Evolutionary conservation across 2,329 filamentous ascomycete genomes (phyloP), one percentile per base, ranked within the genome.

Genomic region (Pyricularia pennisetigena): DNA sequence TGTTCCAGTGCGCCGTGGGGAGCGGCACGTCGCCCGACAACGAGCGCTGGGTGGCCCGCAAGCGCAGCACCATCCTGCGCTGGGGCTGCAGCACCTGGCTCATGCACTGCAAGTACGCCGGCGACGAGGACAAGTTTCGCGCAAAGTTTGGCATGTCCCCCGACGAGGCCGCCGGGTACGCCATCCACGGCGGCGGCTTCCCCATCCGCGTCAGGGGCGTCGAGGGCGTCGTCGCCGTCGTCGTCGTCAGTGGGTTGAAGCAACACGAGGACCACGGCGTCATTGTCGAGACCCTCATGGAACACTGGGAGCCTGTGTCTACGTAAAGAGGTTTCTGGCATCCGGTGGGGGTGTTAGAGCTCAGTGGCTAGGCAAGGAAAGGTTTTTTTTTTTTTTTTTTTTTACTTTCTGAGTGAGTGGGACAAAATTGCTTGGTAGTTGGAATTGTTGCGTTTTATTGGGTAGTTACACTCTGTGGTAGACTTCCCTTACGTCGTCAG

Each of bases 191-290:
- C 0, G 92, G 92, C 26, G 92, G 83, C 0, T 87, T 92, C 71
- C 92, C 92, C 0, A 84, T 94, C 35, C 82, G 87, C 8, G 91
- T 94, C 7, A 80, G 80, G 67, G 90, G 90, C 0, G 90, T 94
- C 1, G 91, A 94, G 78, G 91, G 91, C 0, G 79, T 93, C 3
- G 88, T 93, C 9, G 91, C 86, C 0, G 88, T 92, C 0, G 87
- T 93, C 28, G 87, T 93, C 23, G 89, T 94, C 0, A 90, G 88
- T 74, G 92, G 91, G 4, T 76, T 94, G 76, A 90, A 88, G 80
- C 89, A 93, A 77, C 83, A 91, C 73, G 85, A 93, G 79, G 91
- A 94, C 76, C 92, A 95, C 77, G 87, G 86, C 9, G 85, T 93
- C 54, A 87, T 94, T 74, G 84, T 91, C 0, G 89, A 93, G 23